Evolutionary conservation across 805 yeast species (phyloP).

Genomic region (Suhomyces kilbournensis): DNA sequence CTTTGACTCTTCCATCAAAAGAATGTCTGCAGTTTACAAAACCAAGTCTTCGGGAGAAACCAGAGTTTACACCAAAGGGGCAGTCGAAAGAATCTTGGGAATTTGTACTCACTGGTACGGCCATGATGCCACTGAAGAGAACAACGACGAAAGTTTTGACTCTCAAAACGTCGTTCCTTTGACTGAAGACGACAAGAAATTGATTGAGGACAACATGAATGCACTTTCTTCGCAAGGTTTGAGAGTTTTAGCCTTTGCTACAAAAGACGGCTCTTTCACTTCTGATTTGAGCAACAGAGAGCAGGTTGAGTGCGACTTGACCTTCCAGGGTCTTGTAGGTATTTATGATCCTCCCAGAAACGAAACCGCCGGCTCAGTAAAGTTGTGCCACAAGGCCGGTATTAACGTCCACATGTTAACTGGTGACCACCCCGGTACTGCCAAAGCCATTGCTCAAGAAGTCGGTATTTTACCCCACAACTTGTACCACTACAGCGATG

Average conservation of each 20-base stretch:
- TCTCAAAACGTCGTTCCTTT: conserved; percentile 23
- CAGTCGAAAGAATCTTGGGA: conserved; percentile 64
- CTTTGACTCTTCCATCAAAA: conserved; percentile 69
- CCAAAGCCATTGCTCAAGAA: conserved; percentile 75
- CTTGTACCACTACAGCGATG: conserved; percentile 52
- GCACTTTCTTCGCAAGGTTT: conserved; percentile 62
- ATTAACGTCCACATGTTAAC: conserved; percentile 79
- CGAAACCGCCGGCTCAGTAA: conserved; percentile 65
- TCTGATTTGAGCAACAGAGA: conserved; percentile 26
- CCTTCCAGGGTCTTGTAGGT: conserved; percentile 68
- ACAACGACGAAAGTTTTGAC: conserved; percentile 16
- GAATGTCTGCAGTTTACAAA: conserved; percentile 63
- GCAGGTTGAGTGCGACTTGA: conserved; percentile 49
- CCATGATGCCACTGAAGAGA: conserved; percentile 17
- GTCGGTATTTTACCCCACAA: conserved; percentile 67
- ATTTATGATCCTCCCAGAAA: conserved; percentile 78
- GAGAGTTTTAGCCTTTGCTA: conserved; percentile 60
- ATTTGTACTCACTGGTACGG: conserved; percentile 56
- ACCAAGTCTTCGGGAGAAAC: conserved; percentile 16
- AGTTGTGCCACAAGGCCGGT: conserved; percentile 68
- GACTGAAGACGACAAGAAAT: conserved; percentile 35
- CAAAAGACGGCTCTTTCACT: conserved; percentile 23
- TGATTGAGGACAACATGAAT: conserved; percentile 55
- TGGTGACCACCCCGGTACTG: conserved; percentile 79
- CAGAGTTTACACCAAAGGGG: conserved; percentile 62